Conservation (phyloP, 345 rosid genomes). For the Eucalyptus curtisii region DNA sequence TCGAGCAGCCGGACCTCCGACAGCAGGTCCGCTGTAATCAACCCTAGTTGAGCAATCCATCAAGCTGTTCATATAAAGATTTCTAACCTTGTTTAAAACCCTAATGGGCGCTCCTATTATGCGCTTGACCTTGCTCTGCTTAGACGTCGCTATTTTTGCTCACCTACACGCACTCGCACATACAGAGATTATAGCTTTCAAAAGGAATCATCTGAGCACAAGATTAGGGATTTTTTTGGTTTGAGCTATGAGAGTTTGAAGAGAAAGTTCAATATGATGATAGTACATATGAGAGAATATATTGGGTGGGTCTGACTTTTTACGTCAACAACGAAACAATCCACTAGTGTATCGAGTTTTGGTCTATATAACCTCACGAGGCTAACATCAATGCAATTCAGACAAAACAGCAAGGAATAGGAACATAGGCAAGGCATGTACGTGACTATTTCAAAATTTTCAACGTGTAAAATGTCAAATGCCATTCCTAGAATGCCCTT, state of each 20-base stretch:
- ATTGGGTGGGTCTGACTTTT: too few species aligned
- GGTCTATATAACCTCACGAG: neutral
- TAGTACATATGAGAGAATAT: neutral
- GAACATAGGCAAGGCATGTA: neutral
- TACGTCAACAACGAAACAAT: too few species aligned
- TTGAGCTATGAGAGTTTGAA: neutral
- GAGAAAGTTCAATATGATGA: neutral
- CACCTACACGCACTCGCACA: neutral
- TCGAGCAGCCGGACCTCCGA: neutral
- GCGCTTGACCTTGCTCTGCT: neutral
- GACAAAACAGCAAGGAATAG: neutral
- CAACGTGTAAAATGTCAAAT: neutral
- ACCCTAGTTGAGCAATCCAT: neutral
- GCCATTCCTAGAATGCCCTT: neutral
- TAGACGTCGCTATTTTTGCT: neutral
- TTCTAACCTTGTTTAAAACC: neutral
- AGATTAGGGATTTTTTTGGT: neutral
- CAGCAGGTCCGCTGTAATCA: neutral
- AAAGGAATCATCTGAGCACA: neutral
- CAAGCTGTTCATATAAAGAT: neutral
- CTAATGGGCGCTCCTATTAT: neutral
- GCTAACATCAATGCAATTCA: neutral
- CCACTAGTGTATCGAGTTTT: neutral
- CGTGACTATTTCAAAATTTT: neutral
- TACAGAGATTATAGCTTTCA: too few species aligned